phyloP scores from a whole-genome alignment of 2,329 filamentous ascomycete species.

The Fusarium longipes region DNA sequence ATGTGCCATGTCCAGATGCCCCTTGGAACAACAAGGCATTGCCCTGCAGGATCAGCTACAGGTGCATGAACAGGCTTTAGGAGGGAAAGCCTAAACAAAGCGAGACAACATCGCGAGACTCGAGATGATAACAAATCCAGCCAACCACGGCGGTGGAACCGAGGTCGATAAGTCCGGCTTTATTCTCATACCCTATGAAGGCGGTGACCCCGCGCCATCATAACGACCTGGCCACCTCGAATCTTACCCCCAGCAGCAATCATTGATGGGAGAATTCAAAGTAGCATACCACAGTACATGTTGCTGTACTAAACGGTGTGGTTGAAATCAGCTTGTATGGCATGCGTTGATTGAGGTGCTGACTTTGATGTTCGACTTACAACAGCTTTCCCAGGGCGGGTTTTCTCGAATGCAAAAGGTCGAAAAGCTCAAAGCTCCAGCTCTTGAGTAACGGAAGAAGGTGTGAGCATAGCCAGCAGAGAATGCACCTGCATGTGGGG shows the following conservation, averaged over 20 bases:
- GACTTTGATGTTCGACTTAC: neutral
- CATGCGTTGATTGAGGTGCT: neutral
- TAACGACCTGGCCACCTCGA: conserved; percentile 25
- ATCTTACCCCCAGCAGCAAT: conserved; percentile 27
- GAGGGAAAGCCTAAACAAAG: conserved; percentile 16
- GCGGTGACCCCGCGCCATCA: conserved; percentile 49
- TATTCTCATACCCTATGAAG: conserved; percentile 43
- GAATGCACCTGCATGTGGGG: conserved; percentile 25
- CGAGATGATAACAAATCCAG: conserved; percentile 21
- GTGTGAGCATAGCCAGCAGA: conserved; percentile 33
- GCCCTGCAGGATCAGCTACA: conserved; percentile 7
- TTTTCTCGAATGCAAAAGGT: neutral
- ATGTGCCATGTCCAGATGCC: conserved; percentile 1
- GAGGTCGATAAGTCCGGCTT: conserved; percentile 47
- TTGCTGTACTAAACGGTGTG: neutral
- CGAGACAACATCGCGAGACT: conserved; percentile 13
- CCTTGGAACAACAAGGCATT: conserved; percentile 10
- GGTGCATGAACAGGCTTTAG: conserved; percentile 10
- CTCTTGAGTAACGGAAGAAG: conserved; percentile 1
- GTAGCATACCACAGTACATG: neutral
- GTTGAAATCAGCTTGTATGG: neutral
- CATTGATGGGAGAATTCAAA: conserved; percentile 3
- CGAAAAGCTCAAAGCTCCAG: conserved; percentile 17
- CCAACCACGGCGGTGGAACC: conserved; percentile 33
- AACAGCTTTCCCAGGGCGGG: neutral